These are phyloP conservation scores for Exophiala alcalophila DNA, from an alignment of 2,329 filamentous ascomycete genomes.

Conservation along the genomic window DNA sequence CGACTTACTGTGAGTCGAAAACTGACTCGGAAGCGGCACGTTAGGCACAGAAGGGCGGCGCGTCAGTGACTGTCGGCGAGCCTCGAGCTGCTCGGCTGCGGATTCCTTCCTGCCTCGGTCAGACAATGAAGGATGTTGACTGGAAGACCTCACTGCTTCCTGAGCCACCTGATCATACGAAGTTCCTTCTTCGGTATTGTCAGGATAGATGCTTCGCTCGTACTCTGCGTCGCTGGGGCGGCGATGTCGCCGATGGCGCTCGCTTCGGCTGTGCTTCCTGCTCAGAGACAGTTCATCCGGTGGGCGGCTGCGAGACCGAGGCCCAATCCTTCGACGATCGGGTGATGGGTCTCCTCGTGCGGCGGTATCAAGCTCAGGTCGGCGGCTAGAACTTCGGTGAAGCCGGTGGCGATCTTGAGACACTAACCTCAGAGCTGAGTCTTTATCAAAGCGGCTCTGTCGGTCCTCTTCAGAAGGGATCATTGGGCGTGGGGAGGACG, in stretches of 20 bases:
- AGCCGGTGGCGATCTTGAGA: slow-evolving; percentile 46
- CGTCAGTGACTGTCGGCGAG: slow-evolving; percentile 78
- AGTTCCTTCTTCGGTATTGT: slow-evolving; percentile 14
- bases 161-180: not conserved
- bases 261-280: slow-evolving; percentile 19
- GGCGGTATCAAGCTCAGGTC: slow-evolving; percentile 45
- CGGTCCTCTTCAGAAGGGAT: slow-evolving; percentile 56
- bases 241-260: slow-evolving; percentile 15
- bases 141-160: slow-evolving; percentile 12
- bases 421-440: slow-evolving; percentile 54
- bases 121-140: slow-evolving; percentile 45
- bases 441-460: slow-evolving; percentile 58
- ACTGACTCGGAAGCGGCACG: slow-evolving; percentile 70
- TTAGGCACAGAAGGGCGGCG: slow-evolving; percentile 73
- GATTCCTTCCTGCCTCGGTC: slow-evolving; percentile 69
- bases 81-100: slow-evolving; percentile 81
- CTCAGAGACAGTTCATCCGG: slow-evolving; percentile 28
- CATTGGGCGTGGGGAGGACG: slow-evolving; percentile 77
- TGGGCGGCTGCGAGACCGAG: slow-evolving; percentile 38
- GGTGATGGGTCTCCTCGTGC: slow-evolving; percentile 46
- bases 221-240: slow-evolving; percentile 19
- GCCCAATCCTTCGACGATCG: slow-evolving; percentile 41
- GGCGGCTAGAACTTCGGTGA: slow-evolving; percentile 46
- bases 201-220: slow-evolving; percentile 19
- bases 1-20: slow-evolving; percentile 40